Evolutionary conservation across 2,329 filamentous ascomycete genomes (phyloP), one percentile per base, ranked within the genome.

Genomic region (Bipolaris oryzae): DNA sequence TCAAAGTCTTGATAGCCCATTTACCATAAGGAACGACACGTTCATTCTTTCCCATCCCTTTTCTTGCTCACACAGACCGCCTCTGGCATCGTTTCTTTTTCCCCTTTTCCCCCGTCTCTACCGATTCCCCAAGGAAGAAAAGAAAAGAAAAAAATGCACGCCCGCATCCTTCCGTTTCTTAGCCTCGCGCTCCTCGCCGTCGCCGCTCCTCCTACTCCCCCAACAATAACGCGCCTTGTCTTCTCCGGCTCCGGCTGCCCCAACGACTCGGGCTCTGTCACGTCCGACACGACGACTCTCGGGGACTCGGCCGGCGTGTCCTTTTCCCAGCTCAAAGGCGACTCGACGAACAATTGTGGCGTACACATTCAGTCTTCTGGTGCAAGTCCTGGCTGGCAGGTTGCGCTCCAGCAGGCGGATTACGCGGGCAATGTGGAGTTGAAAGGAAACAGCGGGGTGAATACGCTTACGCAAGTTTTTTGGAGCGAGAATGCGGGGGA

Each of bases 191-290:
- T 20, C 10, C 50, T 69, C 16, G 25, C 51, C 46, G 31, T 61
- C 28, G 66, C 67, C 16, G 65, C 68, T 2, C 71, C 69, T 28
- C 62, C 64, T 3, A 28, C 35, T 5, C 39, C 63, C 9, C 70
- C 71, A 9, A 56, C 43, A n/a, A 72, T 74, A 37, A 69, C 68
- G 11, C 61, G 57, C 6, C 43, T 71, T 25, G 55, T 61, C 41
- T 68, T 69, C 48, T 72, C 71, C 1, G 71, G 71, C 16, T 55
- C 54, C 10, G 71, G 71, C 13, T 74, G 71, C 57, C 67, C 70
- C 9, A 69, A 66, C 35, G 57, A 65, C 51, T 68, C 67, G 3
- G 57, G 57, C 35, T 70, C 70, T 3, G 69, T 69, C 1, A 65
- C 62, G 37, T 41, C 55, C 7, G 53, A 61, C 7, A 53, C 51